Percentiles rank a stretch among this genome's conserved stretches.
Conservation (phyloP, 108 stramenopile genomes). For the Fragilaria crotonensis region DNA sequence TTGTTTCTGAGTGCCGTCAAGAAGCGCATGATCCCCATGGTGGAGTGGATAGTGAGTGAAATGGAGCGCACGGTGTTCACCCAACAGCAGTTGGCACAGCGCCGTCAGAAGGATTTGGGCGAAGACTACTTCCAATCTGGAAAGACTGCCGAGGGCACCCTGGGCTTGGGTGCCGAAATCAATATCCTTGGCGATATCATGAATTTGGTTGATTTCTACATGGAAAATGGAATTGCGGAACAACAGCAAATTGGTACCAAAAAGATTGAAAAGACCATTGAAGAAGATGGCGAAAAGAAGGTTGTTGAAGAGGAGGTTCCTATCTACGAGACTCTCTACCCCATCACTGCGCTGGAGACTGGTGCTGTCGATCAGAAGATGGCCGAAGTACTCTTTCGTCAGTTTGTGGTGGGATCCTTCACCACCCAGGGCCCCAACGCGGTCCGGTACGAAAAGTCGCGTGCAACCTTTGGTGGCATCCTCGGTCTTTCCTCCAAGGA, state of each 20-base stretch:
- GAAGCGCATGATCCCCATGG: constrained; percentile 75
- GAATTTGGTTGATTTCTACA: constrained; percentile 83
- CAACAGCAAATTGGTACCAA: constrained; percentile 59
- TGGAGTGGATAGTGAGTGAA: constrained; percentile 72
- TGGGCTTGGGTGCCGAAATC: constrained; percentile 77
- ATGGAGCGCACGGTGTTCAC: constrained; percentile 71
- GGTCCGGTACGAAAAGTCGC: constrained; percentile 59
- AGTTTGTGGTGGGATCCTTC: constrained; percentile 82
- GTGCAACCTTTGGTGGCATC: constrained; percentile 71
- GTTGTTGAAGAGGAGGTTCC: constrained; percentile 52
- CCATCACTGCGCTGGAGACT: constrained; percentile 66
- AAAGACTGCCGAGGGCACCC: constrained; percentile 56
- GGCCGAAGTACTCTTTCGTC: constrained; percentile 75
- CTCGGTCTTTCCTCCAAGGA: constrained; percentile 68
- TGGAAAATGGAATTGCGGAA: constrained; percentile 70
- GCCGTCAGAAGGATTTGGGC: constrained; percentile 70
- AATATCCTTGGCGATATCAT: constrained; percentile 86
- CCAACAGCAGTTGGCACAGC: constrained; percentile 64
- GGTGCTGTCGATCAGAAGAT: constrained; percentile 54
- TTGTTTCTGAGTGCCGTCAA: constrained; percentile 64
- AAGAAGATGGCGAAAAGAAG: constrained; percentile 52
- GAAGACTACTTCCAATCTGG: constrained; percentile 81
- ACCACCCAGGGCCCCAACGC: constrained; percentile 63
- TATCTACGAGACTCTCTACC: constrained; percentile 61
- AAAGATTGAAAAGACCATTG: constrained; percentile 55